Evolutionary conservation across 805 yeast genomes (phyloP).

Genomic region (Metschnikowia kunwiensis): DNA sequence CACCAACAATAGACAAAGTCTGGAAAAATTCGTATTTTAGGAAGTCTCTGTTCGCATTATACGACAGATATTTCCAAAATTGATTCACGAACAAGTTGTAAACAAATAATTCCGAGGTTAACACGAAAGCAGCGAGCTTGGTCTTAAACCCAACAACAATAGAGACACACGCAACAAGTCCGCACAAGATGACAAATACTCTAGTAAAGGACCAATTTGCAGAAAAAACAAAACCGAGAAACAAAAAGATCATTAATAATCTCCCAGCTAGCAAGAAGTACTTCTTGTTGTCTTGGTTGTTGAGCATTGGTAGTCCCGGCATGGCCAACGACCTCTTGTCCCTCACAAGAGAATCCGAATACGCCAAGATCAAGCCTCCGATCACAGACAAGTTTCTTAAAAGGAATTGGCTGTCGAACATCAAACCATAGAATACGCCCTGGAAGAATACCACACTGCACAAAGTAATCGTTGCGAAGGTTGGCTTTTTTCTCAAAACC

Average conservation of each 20-base stretch:
- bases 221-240: conserved; percentile 78
- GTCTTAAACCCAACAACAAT: conserved; percentile 93
- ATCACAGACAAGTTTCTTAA: conserved; percentile 84
- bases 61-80: conserved; percentile 76
- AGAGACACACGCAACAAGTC: conserved; percentile 65
- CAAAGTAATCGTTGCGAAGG: conserved; percentile 67
- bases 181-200: conserved; percentile 61
- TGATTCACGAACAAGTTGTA: conserved; percentile 81
- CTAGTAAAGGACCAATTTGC: conserved; percentile 69
- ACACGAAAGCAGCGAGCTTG: conserved; percentile 72
- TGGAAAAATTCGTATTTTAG: conserved; percentile 92
- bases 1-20: conserved; percentile 92
- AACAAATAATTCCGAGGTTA: conserved; percentile 65
- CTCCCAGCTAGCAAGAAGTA: conserved; percentile 87
- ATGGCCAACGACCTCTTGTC: conserved; percentile 62
- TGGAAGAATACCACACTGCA: conserved; percentile 72
- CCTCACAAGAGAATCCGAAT: conserved; percentile 80
- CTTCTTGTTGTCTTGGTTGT: conserved; percentile 70
- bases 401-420: conserved; percentile 76
- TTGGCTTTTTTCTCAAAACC: conserved; percentile 63
- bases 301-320: conserved; percentile 76
- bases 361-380: conserved; percentile 87
- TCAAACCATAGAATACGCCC: conserved; percentile 84
- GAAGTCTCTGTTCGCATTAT: conserved; percentile 80
- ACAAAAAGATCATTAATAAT: conserved; percentile 76